phyloP scores from a whole-genome alignment of 1,284 basidiomycete species.

The Melampsora larici-populina region DNA sequence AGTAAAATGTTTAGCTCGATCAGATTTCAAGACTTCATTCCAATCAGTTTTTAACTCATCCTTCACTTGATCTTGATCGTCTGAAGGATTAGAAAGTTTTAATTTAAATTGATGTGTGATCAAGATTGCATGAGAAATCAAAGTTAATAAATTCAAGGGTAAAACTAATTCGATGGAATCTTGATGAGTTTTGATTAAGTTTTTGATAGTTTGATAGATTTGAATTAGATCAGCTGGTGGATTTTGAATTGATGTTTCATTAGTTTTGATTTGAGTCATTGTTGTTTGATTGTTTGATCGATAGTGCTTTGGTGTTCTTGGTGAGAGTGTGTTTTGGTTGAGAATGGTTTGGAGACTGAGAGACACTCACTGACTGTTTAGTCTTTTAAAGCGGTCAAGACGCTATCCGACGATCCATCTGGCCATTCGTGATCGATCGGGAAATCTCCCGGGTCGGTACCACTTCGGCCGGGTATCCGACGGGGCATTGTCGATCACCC shows the following conservation, averaged over 20 bases:
- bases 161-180: neutral
- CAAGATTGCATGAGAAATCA: constrained; percentile 20
- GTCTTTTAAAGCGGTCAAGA: no score
- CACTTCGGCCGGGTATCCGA: no score
- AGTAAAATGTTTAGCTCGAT: neutral
- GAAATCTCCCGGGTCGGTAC: no score
- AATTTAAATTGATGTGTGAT: constrained; percentile 5
- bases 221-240: constrained; percentile 9
- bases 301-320: no score
- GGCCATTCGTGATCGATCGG: no score
- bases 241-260: neutral
- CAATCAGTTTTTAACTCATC: neutral
- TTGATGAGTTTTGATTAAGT: neutral
- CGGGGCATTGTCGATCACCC: no score
- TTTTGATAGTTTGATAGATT: constrained; percentile 7
- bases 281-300: neutral
- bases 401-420: no score
- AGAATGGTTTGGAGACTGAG: no score
- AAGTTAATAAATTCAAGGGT: constrained; percentile 17
- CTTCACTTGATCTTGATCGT: neutral
- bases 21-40: neutral
- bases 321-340: no score
- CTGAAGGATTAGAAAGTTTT: neutral
- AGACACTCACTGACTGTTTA: no score
- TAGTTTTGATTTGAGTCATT: neutral